Base-by-base conservation (phyloP, 164 flowering plant species). In the Santalum album region DNA sequence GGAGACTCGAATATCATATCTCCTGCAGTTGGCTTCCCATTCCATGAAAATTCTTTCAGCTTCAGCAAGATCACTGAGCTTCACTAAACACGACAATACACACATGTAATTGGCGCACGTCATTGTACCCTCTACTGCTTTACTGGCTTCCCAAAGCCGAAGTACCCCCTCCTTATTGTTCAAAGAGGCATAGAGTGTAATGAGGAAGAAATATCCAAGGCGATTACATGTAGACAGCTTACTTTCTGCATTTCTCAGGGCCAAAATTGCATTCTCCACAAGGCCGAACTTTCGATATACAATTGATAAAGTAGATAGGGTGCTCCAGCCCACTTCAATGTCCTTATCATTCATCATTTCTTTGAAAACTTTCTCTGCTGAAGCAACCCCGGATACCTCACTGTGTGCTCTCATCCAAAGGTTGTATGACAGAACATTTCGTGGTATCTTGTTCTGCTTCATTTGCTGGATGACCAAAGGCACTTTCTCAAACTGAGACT, bases 251-350 rank as follows among this genome's bases (percentile, higher is more conserved):
- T 50, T 26, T 61, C 34, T 55, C 5, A 77, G 70, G 12, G 71
- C 71, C 56, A 38, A 36, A 57, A 38, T 22, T 15, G 86, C 86
- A 48, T 81, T 78, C 16, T 65, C 64, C 49, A 45, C 39, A 17
- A 71, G 57, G 23, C 74, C 72, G 21, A 66, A 53, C 27, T 69
- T 72, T 10, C 47, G 36, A 48, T 79, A 81, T 22, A 77, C 66
- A 57, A 71, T 70, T 35, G 80, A 77, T 53, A 83, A 63, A 42
- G 80, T 81, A 54, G 58, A 47, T 11, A 57, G 53, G 7, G 75
- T 63, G 63, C 80, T 81, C 87, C 83, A 84, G 51, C 83, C 83
- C 46, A 74, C 69, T 51, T 69, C 63, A 17, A 79, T 73, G 39
- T 55, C 65, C 57, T 63, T 53, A 59, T 77, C 78, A 32, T 49